Percentiles rank a stretch among this genome's conserved stretches.
phyloP scores from a whole-genome alignment of 768 basidiomycete genomes.

The Rhizopogon rudus region DNA sequence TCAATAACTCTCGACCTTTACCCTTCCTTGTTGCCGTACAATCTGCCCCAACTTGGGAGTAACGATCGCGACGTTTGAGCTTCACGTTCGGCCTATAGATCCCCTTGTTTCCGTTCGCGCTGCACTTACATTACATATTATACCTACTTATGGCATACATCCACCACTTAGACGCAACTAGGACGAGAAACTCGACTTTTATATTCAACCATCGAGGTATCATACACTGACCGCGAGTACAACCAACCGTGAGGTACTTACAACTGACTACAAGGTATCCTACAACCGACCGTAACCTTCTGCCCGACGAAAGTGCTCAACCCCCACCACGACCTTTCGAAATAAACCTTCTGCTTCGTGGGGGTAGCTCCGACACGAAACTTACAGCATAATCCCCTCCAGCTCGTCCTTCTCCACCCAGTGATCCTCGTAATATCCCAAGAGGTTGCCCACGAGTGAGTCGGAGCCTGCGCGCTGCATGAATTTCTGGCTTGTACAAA shows the following conservation, averaged over 20 bases:
- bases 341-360: no score
- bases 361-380: neutral
- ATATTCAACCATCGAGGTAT: neutral
- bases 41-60: neutral
- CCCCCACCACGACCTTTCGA: no score
- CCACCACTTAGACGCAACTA: neutral
- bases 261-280: neutral
- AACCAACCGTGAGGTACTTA: neutral
- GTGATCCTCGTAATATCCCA: conserved; percentile 24
- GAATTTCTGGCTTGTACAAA: conserved; percentile 60
- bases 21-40: neutral
- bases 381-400: conserved; percentile 1
- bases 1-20: no score
- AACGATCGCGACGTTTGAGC: neutral
- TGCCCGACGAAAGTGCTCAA: no score
- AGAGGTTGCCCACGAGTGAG: conserved; percentile 39
- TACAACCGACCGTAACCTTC: neutral
- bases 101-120: neutral
- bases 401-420: conserved; percentile 34
- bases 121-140: neutral
- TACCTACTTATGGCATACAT: neutral
- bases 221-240: neutral
- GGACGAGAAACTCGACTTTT: neutral
- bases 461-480: conserved; percentile 47
- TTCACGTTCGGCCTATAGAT: neutral